Evolutionary conservation across 129 eudicot species (phyloP).

Genomic region (Centaurea solstitialis): DNA sequence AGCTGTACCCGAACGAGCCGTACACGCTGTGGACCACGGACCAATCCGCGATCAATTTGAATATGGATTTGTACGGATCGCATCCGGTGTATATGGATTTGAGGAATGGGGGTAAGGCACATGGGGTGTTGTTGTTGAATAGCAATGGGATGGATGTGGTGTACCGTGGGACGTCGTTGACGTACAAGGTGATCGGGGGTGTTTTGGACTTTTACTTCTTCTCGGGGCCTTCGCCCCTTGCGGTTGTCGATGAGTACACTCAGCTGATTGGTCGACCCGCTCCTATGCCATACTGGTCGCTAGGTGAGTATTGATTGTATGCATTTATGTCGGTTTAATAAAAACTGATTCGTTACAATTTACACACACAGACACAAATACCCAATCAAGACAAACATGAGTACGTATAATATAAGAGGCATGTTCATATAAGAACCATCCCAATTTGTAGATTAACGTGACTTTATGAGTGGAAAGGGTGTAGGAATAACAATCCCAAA

Average conservation of each 20-base stretch:
- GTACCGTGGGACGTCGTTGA: conserved; percentile 74
- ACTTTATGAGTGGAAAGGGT: too few species aligned
- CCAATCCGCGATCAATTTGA: conserved; percentile 76
- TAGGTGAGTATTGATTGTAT: too few species aligned
- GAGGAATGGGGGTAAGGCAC: conserved; percentile 75
- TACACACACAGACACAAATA: too few species aligned
- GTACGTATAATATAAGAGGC: too few species aligned
- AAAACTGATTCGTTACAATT: too few species aligned
- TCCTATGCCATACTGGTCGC: conserved; percentile 98
- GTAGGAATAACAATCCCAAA: too few species aligned
- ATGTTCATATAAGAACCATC: too few species aligned
- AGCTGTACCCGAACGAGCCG: conserved; percentile 80
- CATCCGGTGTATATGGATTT: conserved; percentile 99
- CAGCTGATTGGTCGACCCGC: conserved; percentile 89
- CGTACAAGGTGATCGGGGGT: conserved; percentile 98
- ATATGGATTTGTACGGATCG: conserved; percentile 86
- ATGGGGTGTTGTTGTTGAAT: conserved; percentile 82
- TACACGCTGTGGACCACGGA: conserved; percentile 89
- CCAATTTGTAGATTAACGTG: too few species aligned
- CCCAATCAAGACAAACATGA: too few species aligned
- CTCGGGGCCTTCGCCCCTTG: conserved; percentile 75
- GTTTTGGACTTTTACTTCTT: conserved; percentile 93
- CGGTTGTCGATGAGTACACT: conserved; percentile 90
- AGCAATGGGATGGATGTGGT: conserved; percentile 98
- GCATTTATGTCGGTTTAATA: too few species aligned